Conservation (phyloP, 768 basidiomycete species). For the Lactifluus subvellereus region DNA sequence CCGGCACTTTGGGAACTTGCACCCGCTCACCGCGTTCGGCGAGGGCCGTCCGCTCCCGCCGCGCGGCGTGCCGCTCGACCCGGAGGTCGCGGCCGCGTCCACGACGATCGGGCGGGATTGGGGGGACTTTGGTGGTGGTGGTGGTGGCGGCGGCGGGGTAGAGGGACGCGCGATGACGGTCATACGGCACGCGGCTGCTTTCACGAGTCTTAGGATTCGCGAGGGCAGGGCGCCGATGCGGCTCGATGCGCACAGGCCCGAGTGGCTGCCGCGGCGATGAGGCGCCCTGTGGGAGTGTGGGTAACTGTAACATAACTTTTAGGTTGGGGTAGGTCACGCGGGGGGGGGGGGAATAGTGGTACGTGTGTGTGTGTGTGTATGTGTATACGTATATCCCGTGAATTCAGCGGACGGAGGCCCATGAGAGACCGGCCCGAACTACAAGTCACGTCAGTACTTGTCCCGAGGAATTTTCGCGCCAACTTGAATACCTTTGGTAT, state of each 20-base stretch:
- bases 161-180: slow-evolving; percentile 7
- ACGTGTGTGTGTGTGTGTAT: too few species aligned
- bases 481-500: slow-evolving; percentile 3
- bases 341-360: too few species aligned
- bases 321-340: neutral
- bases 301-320: too few species aligned
- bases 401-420: too few species aligned
- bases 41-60: slow-evolving; percentile 37
- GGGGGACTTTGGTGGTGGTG: slow-evolving; percentile 3
- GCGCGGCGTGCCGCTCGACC: slow-evolving; percentile 30
- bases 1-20: slow-evolving; percentile 45
- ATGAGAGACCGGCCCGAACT: too few species aligned
- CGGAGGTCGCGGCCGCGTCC: slow-evolving; percentile 36
- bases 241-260: slow-evolving; percentile 24
- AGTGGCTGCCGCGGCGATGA: slow-evolving; percentile 29
- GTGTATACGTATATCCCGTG: too few species aligned
- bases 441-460: too few species aligned
- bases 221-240: slow-evolving; percentile 24
- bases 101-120: slow-evolving; percentile 17
- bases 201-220: slow-evolving; percentile 18
- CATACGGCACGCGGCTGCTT: slow-evolving; percentile 21
- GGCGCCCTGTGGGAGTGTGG: too few species aligned
- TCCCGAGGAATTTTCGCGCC: neutral
- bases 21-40: slow-evolving; percentile 39
- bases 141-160: neutral